A percentile compares a stretch with the other conserved stretches of the same genome.
phyloP scores from a whole-genome alignment of 345 rosid species.

The Eucalyptus cloeziana region DNA sequence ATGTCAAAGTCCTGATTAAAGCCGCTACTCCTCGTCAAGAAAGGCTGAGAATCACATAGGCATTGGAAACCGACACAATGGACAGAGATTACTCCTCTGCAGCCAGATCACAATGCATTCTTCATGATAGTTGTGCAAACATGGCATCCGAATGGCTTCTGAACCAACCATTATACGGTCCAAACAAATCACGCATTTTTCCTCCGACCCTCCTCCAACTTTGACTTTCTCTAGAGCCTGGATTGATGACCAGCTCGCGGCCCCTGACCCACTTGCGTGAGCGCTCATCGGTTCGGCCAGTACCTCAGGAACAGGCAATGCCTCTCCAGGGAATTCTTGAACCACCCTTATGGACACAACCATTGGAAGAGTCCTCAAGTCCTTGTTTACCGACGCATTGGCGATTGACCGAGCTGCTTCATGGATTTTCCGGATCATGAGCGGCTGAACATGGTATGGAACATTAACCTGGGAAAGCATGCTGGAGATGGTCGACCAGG shows the following conservation, averaged over 20 bases:
- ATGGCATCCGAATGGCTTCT: slow-evolving; percentile 14
- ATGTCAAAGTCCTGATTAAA: neutral
- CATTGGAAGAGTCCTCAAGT: slow-evolving; percentile 2
- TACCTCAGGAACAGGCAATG: neutral
- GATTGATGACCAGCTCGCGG: neutral
- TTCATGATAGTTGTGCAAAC: slow-evolving; percentile 23
- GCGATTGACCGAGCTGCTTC: slow-evolving; percentile 10
- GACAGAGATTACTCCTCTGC: slow-evolving; percentile 14
- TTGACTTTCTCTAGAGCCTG: slow-evolving; percentile 7
- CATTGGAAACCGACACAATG: slow-evolving; percentile 24
- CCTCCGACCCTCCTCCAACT: neutral
- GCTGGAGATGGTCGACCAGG: slow-evolving; percentile 19
- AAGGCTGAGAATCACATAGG: neutral
- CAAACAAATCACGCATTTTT: slow-evolving; percentile 28
- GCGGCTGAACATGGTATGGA: slow-evolving; percentile 15
- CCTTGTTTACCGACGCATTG: neutral
- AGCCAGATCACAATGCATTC: slow-evolving; percentile 27
- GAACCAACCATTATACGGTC: slow-evolving; percentile 11
- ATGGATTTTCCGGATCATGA: slow-evolving; percentile 4
- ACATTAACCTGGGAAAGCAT: slow-evolving; percentile 18
- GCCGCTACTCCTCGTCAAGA: neutral
- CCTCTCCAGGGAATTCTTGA: neutral
- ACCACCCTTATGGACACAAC: neutral
- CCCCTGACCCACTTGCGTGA: neutral
- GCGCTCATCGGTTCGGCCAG: neutral